Evolutionary conservation across 805 yeast genomes (phyloP).

Genomic region (Torulaspora microellipsoides): DNA sequence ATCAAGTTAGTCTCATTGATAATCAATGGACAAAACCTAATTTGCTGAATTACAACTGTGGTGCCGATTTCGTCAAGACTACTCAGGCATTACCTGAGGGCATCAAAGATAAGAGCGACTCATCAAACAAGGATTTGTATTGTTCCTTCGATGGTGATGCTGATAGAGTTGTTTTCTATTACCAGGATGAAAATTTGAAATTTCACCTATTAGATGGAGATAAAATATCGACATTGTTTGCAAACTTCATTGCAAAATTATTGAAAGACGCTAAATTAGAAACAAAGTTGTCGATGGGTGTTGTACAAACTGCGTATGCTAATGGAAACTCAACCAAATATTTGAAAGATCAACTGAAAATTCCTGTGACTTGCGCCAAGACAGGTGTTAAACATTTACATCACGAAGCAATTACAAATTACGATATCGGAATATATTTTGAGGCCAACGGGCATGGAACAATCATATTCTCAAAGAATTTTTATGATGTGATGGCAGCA

Average conservation of each 20-base stretch:
- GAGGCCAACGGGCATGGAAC: constrained; percentile 99
- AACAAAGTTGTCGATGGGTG: constrained; percentile 54
- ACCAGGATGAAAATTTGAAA: constrained; percentile 35
- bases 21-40: constrained; percentile 49
- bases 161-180: constrained; percentile 85
- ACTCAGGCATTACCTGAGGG: constrained; percentile 72
- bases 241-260: constrained; percentile 56
- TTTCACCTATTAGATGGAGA: constrained; percentile 84
- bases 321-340: constrained; percentile 86
- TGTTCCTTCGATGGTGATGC: constrained; percentile 98
- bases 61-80: constrained; percentile 95
- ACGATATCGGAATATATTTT: constrained; percentile 89
- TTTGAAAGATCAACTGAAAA: constrained; percentile 51
- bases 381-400: constrained; percentile 97
- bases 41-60: constrained; percentile 71
- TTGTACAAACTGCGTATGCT: constrained; percentile 97
- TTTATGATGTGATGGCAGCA: constrained; percentile 37
- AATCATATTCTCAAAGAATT: constrained; percentile 65
- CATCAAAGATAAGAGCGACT: constrained; percentile 32
- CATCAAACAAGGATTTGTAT: constrained; percentile 47
- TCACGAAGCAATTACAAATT: constrained; percentile 75
- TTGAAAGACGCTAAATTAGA: constrained; percentile 42
- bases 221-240: constrained; percentile 81
- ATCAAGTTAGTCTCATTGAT: constrained; percentile 49
- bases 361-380: constrained; percentile 84